These are phyloP conservation scores for Glarea lozoyensis DNA, from an alignment of 495 filamentous ascomycete genomes.

Conservation along the genomic window DNA sequence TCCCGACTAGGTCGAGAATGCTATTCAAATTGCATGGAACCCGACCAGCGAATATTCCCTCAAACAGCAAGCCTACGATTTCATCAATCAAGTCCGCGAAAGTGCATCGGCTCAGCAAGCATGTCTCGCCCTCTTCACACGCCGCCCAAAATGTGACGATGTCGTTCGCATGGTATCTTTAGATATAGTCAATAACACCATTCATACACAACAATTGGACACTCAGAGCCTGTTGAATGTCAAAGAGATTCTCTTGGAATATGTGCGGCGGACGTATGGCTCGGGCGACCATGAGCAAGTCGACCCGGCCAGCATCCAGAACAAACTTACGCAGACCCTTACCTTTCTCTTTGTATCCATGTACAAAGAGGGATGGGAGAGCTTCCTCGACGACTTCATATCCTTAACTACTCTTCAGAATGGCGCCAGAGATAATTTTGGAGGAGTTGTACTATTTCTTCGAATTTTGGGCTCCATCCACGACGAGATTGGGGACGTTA, in stretches of 20 bases:
- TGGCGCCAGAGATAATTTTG: constrained; percentile 53
- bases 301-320: constrained; percentile 75
- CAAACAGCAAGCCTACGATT: constrained; percentile 80
- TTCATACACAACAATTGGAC: constrained; percentile 64
- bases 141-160: constrained; percentile 69
- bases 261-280: constrained; percentile 65
- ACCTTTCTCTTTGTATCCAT: constrained; percentile 82
- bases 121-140: constrained; percentile 75
- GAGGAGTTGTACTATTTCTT: constrained; percentile 79
- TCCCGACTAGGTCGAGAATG: constrained; percentile 65
- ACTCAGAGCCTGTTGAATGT: constrained; percentile 57
- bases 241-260: constrained; percentile 67
- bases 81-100: constrained; percentile 69
- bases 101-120: constrained; percentile 78
- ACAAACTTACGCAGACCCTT: constrained; percentile 92
- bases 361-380: constrained; percentile 77
- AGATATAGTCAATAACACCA: constrained; percentile 85
- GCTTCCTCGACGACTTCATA: constrained; percentile 82
- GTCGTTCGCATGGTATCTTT: constrained; percentile 80
- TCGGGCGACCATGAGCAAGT: constrained; percentile 36
- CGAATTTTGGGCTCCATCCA: constrained; percentile 81
- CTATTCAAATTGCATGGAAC: constrained; percentile 85
- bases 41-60: constrained; percentile 62
- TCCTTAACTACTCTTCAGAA: constrained; percentile 52
- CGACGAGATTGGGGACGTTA: constrained; percentile 91